These are phyloP conservation scores for Leccinum solheimii DNA, from an alignment of 1,284 basidiomycete genomes.

Conservation along the genomic window DNA sequence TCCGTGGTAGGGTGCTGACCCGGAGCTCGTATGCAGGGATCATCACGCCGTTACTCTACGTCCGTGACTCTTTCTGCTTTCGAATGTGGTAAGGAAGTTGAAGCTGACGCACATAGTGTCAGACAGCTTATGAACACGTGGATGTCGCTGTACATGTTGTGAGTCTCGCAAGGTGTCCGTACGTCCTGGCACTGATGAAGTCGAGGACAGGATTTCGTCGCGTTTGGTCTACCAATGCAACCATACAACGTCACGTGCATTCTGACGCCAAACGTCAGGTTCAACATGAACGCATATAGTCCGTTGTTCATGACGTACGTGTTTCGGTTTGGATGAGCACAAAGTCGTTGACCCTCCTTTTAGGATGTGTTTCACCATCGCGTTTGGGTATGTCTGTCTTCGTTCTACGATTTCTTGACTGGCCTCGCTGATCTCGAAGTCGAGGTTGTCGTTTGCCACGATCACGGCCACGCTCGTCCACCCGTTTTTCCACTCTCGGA, in stretches of 20 bases:
- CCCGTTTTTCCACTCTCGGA: constrained; percentile 68
- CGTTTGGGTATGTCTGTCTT: constrained; percentile 38
- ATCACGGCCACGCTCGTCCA: constrained; percentile 59
- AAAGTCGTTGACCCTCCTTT: background rate
- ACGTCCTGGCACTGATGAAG: background rate
- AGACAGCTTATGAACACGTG: constrained; percentile 47
- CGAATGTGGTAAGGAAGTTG: background rate
- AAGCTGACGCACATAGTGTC: constrained; percentile 4
- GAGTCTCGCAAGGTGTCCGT: constrained; percentile 2
- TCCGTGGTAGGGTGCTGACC: constrained; percentile 37
- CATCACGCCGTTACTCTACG: constrained; percentile 48
- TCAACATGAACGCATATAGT: constrained; percentile 63
- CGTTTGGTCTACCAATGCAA: constrained; percentile 39
- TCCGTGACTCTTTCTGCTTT: constrained; percentile 15
- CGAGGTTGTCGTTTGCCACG: constrained; percentile 55
- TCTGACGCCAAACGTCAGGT: constrained; percentile 45
- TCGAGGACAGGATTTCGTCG: constrained; percentile 29
- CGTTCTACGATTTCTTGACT: background rate
- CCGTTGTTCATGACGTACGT: constrained; percentile 62
- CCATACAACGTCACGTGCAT: constrained; percentile 62
- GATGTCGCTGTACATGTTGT: constrained; percentile 46
- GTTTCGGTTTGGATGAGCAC: background rate
- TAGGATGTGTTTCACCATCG: constrained; percentile 45
- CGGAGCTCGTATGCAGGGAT: constrained; percentile 45
- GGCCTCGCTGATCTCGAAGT: background rate